phyloP scores from a whole-genome alignment of 2,329 filamentous ascomycete genomes.

The Colletotrichum sp. region DNA sequence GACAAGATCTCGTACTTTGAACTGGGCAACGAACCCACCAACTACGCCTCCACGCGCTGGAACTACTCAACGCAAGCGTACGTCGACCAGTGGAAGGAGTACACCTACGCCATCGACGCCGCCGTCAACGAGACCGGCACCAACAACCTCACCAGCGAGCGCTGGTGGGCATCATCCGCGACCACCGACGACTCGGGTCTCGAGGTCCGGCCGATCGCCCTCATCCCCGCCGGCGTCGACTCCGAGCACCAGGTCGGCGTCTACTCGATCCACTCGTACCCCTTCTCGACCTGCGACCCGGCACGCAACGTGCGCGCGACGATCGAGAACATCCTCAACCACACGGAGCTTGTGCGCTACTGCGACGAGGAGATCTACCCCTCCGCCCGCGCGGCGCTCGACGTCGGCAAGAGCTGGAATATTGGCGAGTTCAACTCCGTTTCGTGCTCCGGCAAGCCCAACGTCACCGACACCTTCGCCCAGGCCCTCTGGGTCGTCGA shows the following conservation, averaged over 20 bases:
- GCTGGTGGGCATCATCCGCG: constrained; percentile 25
- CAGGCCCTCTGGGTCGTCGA: constrained; percentile 45
- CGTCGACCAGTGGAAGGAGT: constrained; percentile 13
- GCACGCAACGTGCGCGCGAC: neutral
- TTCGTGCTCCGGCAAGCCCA: constrained; percentile 40
- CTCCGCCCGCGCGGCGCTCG: constrained; percentile 6
- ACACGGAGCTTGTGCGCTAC: constrained; percentile 17
- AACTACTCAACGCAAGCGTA: constrained; percentile 15
- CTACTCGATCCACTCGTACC: constrained; percentile 16
- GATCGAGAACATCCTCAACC: constrained; percentile 16
- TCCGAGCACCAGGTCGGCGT: constrained; percentile 19
- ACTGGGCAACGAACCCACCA: constrained; percentile 23
- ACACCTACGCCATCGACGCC: neutral
- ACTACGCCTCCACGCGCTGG: constrained; percentile 18
- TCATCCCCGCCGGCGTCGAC: constrained; percentile 23
- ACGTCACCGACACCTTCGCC: constrained; percentile 45
- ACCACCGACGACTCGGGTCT: constrained; percentile 22
- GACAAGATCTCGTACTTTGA: constrained; percentile 22
- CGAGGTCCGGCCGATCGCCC: constrained; percentile 20
- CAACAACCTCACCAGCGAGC: neutral
- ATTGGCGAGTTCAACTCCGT: constrained; percentile 47
- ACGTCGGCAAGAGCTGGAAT: constrained; percentile 21
- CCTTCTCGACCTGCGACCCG: constrained; percentile 15
- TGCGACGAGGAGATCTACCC: constrained; percentile 17
- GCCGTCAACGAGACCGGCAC: constrained; percentile 4